A percentile compares a stretch with the other conserved stretches of the same genome.
These are phyloP conservation scores for Aulographum hederae DNA, from an alignment of 2,329 filamentous ascomycete species.

Conservation along the genomic window DNA sequence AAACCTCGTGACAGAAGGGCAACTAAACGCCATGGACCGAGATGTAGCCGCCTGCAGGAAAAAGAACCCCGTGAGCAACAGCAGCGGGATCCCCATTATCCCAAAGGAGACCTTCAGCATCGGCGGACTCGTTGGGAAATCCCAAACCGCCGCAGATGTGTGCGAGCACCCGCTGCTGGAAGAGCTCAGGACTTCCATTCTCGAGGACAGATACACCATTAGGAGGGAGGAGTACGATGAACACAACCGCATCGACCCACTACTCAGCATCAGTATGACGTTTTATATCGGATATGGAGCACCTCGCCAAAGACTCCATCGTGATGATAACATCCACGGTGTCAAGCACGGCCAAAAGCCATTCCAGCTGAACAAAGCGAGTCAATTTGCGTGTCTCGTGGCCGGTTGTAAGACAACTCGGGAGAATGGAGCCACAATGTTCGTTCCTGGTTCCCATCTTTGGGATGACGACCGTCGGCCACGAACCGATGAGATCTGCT, in stretches of 20 bases:
- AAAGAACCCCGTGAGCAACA: constrained; percentile 2
- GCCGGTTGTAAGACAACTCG: constrained; percentile 12
- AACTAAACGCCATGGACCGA: constrained; percentile 11
- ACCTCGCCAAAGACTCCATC: constrained; percentile 13
- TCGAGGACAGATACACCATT: constrained; percentile 10
- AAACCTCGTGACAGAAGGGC: constrained; percentile 9
- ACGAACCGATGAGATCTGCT: constrained; percentile 13
- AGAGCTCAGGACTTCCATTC: constrained; percentile 9
- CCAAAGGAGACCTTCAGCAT: constrained; percentile 11
- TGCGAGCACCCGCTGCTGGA: constrained; percentile 10
- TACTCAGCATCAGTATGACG: constrained; percentile 8
- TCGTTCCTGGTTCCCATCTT: constrained; percentile 14
- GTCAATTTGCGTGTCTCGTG: constrained; percentile 13
- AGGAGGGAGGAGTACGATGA: constrained; percentile 10
- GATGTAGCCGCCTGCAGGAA: constrained; percentile 8
- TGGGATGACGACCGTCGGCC: constrained; percentile 13
- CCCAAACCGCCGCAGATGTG: constrained; percentile 10
- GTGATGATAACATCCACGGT: constrained; percentile 15
- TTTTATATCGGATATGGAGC: constrained; percentile 14
- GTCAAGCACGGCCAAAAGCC: constrained; percentile 6
- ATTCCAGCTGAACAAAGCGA: constrained; percentile 4
- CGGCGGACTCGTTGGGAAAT: constrained; percentile 14
- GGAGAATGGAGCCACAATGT: constrained; percentile 17
- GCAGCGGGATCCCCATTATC: constrained; percentile 8
- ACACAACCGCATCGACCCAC: constrained; percentile 8